Evolutionary conservation across 1,139 yeast species (phyloP), one percentile per base, ranked within the genome.

Genomic region (Hemisphaericaspora xylanilytica): DNA sequence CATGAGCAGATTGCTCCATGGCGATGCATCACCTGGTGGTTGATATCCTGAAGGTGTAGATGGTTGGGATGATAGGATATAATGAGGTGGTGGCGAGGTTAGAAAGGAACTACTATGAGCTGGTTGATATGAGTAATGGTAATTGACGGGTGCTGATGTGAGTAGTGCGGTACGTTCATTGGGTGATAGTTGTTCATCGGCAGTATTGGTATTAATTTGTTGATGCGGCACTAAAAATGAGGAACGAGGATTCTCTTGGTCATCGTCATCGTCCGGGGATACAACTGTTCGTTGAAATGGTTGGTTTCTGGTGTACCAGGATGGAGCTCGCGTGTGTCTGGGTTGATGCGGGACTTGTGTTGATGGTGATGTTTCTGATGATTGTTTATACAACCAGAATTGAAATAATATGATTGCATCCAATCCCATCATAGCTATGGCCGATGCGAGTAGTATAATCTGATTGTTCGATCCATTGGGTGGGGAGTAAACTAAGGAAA

Each of bases 271-370:
- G 14, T 38, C 43, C 14, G 45, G 48, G 28, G 43, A 48, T 35
- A 40, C 44, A 16, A 20, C 21, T 20, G 21, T 6, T 20, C 8
- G 21, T 20, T 47, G 50, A 10, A 59, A 58, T 15, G 45, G 43
- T 32, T 44, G 46, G 28, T 44, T 44, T 27, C 44, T 41, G 11
- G 64, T 57, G 48, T 67, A 67, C 75, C 74, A 68, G 36, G 63
- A 70, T 1, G 72, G 72, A n/a, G 28, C 28, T 4, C 28, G 28
- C 5, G 14, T 12, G 35, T 62, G 60, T 28, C 39, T 37, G 29
- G 8, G 24, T 7, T 29, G 11, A 17, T 18, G 9, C 8, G 13
- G 9, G 14, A 17, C 22, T 18, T 10, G 16, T 8, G 7, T 8
- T 3, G 17, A 8, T n/a, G 24, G 5, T 6, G 15, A 4, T 17